A percentile compares a stretch with the other conserved stretches of the same genome.
Evolutionary conservation across 768 basidiomycete genomes (phyloP).

Genomic region (Suillus hirtellus): DNA sequence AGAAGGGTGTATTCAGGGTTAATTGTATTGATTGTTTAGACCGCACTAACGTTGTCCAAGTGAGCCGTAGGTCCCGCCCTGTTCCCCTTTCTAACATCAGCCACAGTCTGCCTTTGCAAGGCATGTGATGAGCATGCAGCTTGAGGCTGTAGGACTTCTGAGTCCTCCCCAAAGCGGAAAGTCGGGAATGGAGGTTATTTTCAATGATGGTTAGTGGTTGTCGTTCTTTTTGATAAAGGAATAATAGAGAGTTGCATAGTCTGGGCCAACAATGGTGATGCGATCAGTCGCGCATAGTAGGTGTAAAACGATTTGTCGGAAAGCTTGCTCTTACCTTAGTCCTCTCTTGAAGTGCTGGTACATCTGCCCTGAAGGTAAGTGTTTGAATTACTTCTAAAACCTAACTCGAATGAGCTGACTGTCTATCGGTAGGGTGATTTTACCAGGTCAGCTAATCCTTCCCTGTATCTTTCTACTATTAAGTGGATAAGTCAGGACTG

Average conservation of each 20-base stretch:
- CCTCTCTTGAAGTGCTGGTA: constrained; percentile 71
- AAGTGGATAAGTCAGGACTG: constrained; percentile 57
- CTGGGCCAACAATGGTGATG: constrained; percentile 99
- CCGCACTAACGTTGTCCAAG: constrained; percentile 93
- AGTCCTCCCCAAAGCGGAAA: constrained; percentile 53
- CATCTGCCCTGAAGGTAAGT: constrained; percentile 87
- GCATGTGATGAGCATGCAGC: constrained; percentile 72
- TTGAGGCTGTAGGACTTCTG: constrained; percentile 70
- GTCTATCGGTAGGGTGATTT: constrained; percentile 67
- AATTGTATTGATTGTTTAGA: constrained; percentile 98
- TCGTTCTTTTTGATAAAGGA: background rate
- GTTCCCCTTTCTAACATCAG: constrained; percentile 11
- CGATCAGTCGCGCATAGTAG: constrained; percentile 86
- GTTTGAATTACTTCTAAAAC: background rate
- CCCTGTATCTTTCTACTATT: constrained; percentile 8
- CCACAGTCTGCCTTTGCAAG: constrained; percentile 87
- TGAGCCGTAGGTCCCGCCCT: constrained; percentile 27
- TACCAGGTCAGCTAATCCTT: constrained; percentile 55
- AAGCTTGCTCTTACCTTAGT: background rate
- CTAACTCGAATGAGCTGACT: background rate
- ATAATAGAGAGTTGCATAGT: constrained; percentile 41
- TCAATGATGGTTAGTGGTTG: constrained; percentile 66
- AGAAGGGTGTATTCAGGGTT: constrained; percentile 84
- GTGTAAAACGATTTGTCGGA: constrained; percentile 26
- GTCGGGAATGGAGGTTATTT: constrained; percentile 66